Percentiles rank a stretch among this genome's conserved stretches.
Evolutionary conservation across 1,284 basidiomycete species (phyloP).

Genomic region (Mycena sp.): DNA sequence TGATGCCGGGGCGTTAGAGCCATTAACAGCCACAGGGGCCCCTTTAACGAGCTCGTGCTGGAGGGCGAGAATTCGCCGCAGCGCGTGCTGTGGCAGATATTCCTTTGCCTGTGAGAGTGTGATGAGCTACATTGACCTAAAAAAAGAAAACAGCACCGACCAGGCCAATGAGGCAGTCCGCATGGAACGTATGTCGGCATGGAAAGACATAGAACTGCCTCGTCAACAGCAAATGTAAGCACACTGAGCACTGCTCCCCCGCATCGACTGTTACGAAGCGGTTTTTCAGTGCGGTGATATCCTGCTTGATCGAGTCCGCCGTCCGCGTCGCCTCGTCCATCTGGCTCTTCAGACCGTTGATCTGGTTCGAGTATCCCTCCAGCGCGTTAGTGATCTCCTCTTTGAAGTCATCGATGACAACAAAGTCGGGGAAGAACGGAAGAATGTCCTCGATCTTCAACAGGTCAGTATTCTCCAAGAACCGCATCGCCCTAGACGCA

Average conservation of each 20-base stretch:
- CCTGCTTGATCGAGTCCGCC: slow-evolving; percentile 93
- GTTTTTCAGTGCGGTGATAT: slow-evolving; percentile 86
- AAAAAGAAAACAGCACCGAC: slow-evolving; percentile 57
- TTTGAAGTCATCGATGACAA: slow-evolving; percentile 99
- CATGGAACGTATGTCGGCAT: slow-evolving; percentile 96
- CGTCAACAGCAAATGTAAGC: slow-evolving; percentile 79
- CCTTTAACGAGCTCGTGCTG: slow-evolving; percentile 84
- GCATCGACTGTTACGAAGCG: slow-evolving; percentile 96
- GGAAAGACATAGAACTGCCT: slow-evolving; percentile 99
- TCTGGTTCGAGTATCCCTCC: slow-evolving; percentile 93
- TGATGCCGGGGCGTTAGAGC: slow-evolving; percentile 45
- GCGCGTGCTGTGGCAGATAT: slow-evolving; percentile 81
- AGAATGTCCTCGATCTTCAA: slow-evolving; percentile 99
- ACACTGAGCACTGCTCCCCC: slow-evolving; percentile 87
- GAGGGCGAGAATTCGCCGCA: slow-evolving; percentile 85
- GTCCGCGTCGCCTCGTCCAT: slow-evolving; percentile 96
- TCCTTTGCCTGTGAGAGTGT: slow-evolving; percentile 79
- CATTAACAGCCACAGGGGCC: slow-evolving; percentile 64
- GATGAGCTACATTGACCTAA: slow-evolving; percentile 17
- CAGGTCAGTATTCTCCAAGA: slow-evolving; percentile 92
- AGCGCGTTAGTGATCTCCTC: slow-evolving; percentile 97
- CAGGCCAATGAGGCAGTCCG: slow-evolving; percentile 91
- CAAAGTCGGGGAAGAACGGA: slow-evolving; percentile 99
- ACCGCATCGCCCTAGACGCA: slow-evolving; percentile 86
- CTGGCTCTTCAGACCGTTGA: slow-evolving; percentile 90